phyloP scores from a whole-genome alignment of 1,284 basidiomycete genomes.

The Coniferiporia sulphurascens region DNA sequence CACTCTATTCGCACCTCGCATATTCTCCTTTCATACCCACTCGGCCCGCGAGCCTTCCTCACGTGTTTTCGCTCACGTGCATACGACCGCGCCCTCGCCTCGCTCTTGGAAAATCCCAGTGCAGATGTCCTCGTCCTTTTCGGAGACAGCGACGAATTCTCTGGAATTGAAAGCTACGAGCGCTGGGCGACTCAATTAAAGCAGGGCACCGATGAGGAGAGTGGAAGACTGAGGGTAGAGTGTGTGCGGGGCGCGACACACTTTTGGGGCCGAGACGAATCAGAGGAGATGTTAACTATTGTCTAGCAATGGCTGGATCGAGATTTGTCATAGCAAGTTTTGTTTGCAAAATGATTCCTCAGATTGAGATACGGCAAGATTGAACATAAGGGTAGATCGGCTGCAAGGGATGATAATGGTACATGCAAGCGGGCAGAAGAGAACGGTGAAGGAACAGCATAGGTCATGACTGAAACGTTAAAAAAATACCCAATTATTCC shows the following conservation, averaged over 20 bases:
- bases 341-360: no score
- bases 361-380: no score
- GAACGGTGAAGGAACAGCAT: no score
- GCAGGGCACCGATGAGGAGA: not conserved
- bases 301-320: conserved; percentile 6
- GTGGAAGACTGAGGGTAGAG: not conserved
- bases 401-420: no score
- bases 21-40: conserved; percentile 72
- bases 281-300: conserved; percentile 23
- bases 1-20: conserved; percentile 50
- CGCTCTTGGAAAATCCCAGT: conserved; percentile 39
- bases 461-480: no score
- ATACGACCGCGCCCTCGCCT: conserved; percentile 47
- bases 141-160: conserved; percentile 73
- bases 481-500: no score
- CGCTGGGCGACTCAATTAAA: conserved; percentile 38
- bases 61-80: conserved; percentile 58
- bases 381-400: no score
- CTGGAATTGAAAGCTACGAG: conserved; percentile 47
- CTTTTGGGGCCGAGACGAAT: conserved; percentile 35
- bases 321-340: not conserved
- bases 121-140: conserved; percentile 59
- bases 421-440: no score
- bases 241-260: conserved; percentile 27
- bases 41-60: conserved; percentile 61